Conservation (phyloP, 495 filamentous ascomycete species). For the Tuber aestivum region DNA sequence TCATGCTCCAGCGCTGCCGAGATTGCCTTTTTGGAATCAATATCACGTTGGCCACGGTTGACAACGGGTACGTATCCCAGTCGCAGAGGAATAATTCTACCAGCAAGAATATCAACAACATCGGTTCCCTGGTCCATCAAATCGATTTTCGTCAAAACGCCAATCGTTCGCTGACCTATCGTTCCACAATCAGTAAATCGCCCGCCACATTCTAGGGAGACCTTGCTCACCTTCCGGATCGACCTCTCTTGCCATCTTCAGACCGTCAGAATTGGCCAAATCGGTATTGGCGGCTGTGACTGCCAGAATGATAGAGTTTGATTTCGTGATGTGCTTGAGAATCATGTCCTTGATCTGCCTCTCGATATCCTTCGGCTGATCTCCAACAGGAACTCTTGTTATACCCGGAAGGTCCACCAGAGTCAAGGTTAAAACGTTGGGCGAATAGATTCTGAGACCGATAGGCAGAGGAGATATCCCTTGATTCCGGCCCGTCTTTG, state of each 20-base stretch:
- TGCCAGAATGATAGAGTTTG: slow-evolving; percentile 95
- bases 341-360: slow-evolving; percentile 97
- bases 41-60: slow-evolving; percentile 97
- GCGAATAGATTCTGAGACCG: slow-evolving; percentile 95
- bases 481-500: slow-evolving; percentile 92
- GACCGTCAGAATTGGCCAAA: slow-evolving; percentile 94
- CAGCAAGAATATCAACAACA: slow-evolving; percentile 97
- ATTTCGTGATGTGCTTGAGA: slow-evolving; percentile 94
- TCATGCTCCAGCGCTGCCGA: slow-evolving; percentile 89
- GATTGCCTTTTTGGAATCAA: slow-evolving; percentile 92
- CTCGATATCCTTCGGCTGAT: slow-evolving; percentile 98
- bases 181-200: neutral
- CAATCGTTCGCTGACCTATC: slow-evolving; percentile 77
- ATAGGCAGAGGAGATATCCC: slow-evolving; percentile 94
- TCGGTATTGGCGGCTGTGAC: slow-evolving; percentile 96
- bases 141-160: slow-evolving; percentile 98
- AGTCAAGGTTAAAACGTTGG: slow-evolving; percentile 95
- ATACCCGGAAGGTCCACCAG: slow-evolving; percentile 95
- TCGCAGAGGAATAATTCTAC: slow-evolving; percentile 91
- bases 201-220: neutral
- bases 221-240: slow-evolving; percentile 70
- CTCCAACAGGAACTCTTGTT: slow-evolving; percentile 96
- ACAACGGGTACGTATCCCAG: slow-evolving; percentile 98
- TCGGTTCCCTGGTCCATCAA: slow-evolving; percentile 99
- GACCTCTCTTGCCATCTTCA: slow-evolving; percentile 94